Base-by-base conservation (phyloP, 768 basidiomycete genomes). In the Trametes villosa region DNA sequence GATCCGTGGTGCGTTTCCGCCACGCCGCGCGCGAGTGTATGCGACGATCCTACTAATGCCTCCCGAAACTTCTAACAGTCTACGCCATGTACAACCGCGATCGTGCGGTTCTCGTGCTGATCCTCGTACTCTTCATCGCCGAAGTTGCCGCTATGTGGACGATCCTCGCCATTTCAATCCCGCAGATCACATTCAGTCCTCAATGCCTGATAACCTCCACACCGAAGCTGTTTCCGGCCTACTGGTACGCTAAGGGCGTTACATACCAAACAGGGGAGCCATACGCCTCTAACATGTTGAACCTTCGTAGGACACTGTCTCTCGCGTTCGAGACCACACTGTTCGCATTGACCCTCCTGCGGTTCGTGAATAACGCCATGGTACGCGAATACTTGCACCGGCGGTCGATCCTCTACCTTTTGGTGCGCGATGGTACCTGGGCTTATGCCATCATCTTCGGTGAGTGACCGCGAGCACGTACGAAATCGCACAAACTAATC, bases 381-480 rank as follows among this genome's bases (percentile, higher is more conserved):
- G 13, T 24, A 15, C 22, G 9, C 8, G 26, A 57, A 33, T n/a
- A n/a, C n/a, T 22, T 57, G 3, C 36, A 29, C 5, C 17, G 9
- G 27, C 58, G 49, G 26, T 42, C 56, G 4, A 49, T 57, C 38
- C 41, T 57, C 29, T 41, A 26, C 47, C 26, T 42, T 1, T 53
- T 63, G 1, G 33, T 59, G 24, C 51, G 62, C 15, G 62, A 63
- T 29, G 62, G 62, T 17, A 63, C 62, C 8, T 63, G 62, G 62
- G 62, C 57, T 1, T 63, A 54, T 36, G 62, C 57, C 4, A 55
- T 63, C 22, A 63, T 59, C 12, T 63, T 62, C 50, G 50, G 58
- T 59, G 24, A 12, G 57, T 36, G 4, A n/a, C 20, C 9, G 4
- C 1, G 20, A 4, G 15, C 6, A 34, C 11, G 29, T 24, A 30